Percentiles rank a stretch among this genome's conserved stretches.
Evolutionary conservation across 495 filamentous ascomycete species (phyloP).

Genomic region (Niebla homalea): DNA sequence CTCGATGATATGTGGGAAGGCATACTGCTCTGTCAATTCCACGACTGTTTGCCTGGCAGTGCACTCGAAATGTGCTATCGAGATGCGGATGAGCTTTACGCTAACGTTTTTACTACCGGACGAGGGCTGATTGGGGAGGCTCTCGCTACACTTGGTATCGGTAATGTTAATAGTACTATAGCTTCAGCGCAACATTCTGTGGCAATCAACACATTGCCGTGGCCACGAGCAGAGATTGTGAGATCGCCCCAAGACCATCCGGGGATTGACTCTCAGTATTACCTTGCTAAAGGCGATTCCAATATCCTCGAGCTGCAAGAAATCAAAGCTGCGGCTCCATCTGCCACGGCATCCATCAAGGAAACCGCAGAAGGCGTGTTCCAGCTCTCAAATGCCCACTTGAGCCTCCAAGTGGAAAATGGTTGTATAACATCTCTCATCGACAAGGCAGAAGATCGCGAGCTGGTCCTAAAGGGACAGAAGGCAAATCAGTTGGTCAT

Average conservation of each 20-base stretch:
- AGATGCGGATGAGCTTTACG: constrained; percentile 81
- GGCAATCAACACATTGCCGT: constrained; percentile 72
- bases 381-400: constrained; percentile 60
- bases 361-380: constrained; percentile 59
- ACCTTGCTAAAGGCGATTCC: constrained; percentile 30
- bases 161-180: constrained; percentile 16
- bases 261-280: constrained; percentile 29
- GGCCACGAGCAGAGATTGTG: constrained; percentile 62
- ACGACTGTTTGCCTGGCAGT: constrained; percentile 92
- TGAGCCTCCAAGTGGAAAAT: constrained; percentile 54
- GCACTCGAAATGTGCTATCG: constrained; percentile 95
- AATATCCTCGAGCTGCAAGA: constrained; percentile 37
- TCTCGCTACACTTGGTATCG: constrained; percentile 50
- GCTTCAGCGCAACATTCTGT: constrained; percentile 22
- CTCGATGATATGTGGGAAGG: constrained; percentile 92
- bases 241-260: constrained; percentile 36
- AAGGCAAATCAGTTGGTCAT: constrained; percentile 89
- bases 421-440: constrained; percentile 74
- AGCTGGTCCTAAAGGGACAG: constrained; percentile 62
- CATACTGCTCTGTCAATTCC: constrained; percentile 81
- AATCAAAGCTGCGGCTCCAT: constrained; percentile 28
- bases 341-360: constrained; percentile 43
- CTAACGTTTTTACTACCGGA: constrained; percentile 65
- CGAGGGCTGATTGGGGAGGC: constrained; percentile 56
- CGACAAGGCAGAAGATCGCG: constrained; percentile 54